Percentiles rank a stretch among this genome's conserved stretches.
Evolutionary conservation across 441 rosid species (phyloP).

Genomic region (Eutrema salsugineum): DNA sequence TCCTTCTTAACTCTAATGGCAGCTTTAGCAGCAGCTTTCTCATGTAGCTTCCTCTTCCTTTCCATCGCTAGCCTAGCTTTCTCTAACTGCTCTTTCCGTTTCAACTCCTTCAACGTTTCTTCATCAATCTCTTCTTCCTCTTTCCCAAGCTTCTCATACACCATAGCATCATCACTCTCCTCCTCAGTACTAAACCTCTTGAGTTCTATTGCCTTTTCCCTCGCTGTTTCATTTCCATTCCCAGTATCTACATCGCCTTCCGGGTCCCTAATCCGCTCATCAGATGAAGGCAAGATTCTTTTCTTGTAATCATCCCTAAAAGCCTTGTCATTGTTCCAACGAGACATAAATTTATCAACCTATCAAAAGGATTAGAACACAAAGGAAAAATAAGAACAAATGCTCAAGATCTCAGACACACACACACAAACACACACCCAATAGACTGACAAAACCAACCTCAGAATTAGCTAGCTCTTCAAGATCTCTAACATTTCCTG

Average conservation of each 20-base stretch:
- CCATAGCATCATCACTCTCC: conserved; percentile 28
- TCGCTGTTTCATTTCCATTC: conserved; percentile 43
- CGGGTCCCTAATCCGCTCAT: conserved; percentile 46
- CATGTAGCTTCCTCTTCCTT: conserved; percentile 92
- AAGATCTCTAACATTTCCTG: conserved; percentile 20
- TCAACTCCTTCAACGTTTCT: conserved; percentile 73
- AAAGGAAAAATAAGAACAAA: conserved; percentile 12
- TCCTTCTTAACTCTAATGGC: conserved; percentile 82
- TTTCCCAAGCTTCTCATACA: conserved; percentile 28
- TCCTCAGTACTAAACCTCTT: conserved; percentile 40
- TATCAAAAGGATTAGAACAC: conserved; percentile 23
- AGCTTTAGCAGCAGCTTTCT: conserved; percentile 84
- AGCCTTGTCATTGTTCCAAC: conserved; percentile 45
- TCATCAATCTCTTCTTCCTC: conserved; percentile 45
- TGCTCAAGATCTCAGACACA: conserved; percentile 2
- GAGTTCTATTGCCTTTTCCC: conserved; percentile 27
- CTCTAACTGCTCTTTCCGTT: conserved; percentile 76
- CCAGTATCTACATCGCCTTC: conserved; percentile 33
- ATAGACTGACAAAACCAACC: conserved; percentile 16
- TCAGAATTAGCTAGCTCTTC: conserved; percentile 25
- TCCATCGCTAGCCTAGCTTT: conserved; percentile 85
- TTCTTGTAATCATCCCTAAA: conserved; percentile 60
- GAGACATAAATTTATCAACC: conserved; percentile 75
- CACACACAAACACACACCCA: not conserved
- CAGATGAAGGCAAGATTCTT: conserved; percentile 60